Evolutionary conservation across 2,329 filamentous ascomycete genomes (phyloP).

Genomic region (Cladosporium halotolerans): DNA sequence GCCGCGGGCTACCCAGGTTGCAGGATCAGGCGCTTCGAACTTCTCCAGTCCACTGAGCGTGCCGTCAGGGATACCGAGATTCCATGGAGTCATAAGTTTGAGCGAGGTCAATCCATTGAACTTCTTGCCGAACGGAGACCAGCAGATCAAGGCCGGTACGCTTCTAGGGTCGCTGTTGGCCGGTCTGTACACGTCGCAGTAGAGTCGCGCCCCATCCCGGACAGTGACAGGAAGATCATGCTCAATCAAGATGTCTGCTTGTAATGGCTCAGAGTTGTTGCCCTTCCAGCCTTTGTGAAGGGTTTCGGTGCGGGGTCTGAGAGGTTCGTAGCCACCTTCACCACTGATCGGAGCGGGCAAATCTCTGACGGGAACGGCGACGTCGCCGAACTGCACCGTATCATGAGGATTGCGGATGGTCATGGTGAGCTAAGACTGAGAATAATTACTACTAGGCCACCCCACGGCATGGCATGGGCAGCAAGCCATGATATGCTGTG

Average conservation of each 20-base stretch:
- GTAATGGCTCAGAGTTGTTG: neutral
- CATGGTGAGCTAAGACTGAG: too few species aligned
- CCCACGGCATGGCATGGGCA: neutral
- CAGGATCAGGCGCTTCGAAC: constrained; percentile 34
- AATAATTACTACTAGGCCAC: neutral
- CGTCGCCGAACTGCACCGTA: neutral
- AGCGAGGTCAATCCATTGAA: constrained; percentile 1
- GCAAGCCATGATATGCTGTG: neutral
- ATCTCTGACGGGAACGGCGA: neutral
- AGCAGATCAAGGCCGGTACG: constrained; percentile 2
- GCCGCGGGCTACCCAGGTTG: constrained; percentile 25
- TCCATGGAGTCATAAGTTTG: constrained; percentile 2
- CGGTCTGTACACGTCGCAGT: constrained; percentile 3
- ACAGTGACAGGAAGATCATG: constrained; percentile 2
- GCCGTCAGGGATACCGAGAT: neutral
- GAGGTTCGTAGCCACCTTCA: neutral
- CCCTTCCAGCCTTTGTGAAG: constrained; percentile 6
- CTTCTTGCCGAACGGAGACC: constrained; percentile 7
- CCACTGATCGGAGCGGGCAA: neutral
- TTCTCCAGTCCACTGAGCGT: constrained; percentile 5
- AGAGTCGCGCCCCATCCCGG: neutral
- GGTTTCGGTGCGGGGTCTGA: constrained; percentile 1
- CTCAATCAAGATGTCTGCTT: neutral
- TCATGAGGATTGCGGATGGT: too few species aligned
- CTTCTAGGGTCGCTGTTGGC: neutral